These are phyloP conservation scores for Cinnamomum micranthum DNA, from an alignment of 164 flowering plant genomes.

Conservation along the genomic window DNA sequence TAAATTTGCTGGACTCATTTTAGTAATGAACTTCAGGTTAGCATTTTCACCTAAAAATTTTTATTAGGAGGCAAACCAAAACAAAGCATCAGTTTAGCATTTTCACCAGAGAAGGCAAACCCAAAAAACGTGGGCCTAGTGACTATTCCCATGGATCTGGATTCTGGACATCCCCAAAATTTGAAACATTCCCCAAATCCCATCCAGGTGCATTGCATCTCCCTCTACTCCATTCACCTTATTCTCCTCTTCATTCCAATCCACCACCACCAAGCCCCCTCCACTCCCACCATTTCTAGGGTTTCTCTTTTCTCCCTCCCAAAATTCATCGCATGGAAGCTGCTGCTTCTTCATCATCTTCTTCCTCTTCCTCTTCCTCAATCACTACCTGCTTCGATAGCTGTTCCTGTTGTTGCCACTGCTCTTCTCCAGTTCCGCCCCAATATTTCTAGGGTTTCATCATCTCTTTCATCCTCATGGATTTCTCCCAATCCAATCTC, in stretches of 20 bases:
- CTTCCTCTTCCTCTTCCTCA: neutral
- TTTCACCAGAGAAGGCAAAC: too few species aligned
- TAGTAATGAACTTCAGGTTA: too few species aligned
- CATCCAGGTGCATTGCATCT: conserved; percentile 4
- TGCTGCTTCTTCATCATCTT: too few species aligned
- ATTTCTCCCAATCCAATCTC: conserved; percentile 39
- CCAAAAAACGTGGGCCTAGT: too few species aligned
- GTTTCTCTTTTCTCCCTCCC: neutral
- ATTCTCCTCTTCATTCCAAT: neutral
- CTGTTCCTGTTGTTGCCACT: conserved; percentile 25
- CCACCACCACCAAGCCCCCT: neutral
- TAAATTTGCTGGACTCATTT: too few species aligned
- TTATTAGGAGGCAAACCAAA: too few species aligned
- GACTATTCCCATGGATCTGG: too few species aligned
- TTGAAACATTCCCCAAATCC: neutral
- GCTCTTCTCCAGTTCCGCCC: conserved; percentile 17
- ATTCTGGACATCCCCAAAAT: neutral
- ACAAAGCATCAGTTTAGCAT: too few species aligned
- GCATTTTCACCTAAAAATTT: too few species aligned
- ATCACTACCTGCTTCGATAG: conserved; percentile 16
- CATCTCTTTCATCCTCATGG: conserved; percentile 29
- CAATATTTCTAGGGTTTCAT: neutral
- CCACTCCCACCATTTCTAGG: neutral
- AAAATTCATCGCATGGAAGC: neutral
- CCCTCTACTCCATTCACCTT: neutral